Conservation (phyloP, 2,329 filamentous ascomycete species). For the Fusarium mexicanum region DNA sequence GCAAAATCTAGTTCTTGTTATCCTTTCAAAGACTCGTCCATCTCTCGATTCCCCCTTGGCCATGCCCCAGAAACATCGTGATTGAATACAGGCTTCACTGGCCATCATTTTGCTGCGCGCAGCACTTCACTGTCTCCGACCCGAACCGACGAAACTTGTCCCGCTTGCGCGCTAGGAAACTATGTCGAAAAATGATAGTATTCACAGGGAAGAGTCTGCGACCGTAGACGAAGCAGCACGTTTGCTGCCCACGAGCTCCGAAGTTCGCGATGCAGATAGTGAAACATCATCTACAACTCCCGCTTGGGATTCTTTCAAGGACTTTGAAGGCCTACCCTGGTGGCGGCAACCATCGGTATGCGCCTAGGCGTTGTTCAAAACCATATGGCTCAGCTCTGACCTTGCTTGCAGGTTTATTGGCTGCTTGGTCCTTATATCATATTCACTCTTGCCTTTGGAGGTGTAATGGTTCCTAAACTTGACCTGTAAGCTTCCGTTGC, state of each 20-base stretch:
- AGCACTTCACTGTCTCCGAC: neutral
- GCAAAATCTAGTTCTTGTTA: neutral
- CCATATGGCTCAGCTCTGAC: slow-evolving; percentile 35
- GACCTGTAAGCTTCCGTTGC: slow-evolving; percentile 67
- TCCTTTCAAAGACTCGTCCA: neutral
- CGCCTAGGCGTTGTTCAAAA: neutral
- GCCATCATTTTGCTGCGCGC: slow-evolving; percentile 17
- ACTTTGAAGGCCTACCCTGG: slow-evolving; percentile 71
- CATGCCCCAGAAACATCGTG: slow-evolving; percentile 24
- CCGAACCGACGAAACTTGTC: neutral
- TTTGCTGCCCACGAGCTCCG: slow-evolving; percentile 49
- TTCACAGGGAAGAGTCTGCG: slow-evolving; percentile 8
- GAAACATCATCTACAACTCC: slow-evolving; percentile 28
- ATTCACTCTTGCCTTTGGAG: slow-evolving; percentile 87
- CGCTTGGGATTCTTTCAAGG: slow-evolving; percentile 61
- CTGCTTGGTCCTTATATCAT: slow-evolving; percentile 82
- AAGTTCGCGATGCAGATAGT: slow-evolving; percentile 8
- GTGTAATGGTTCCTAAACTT: slow-evolving; percentile 84
- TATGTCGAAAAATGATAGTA: slow-evolving; percentile 17
- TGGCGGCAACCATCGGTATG: slow-evolving; percentile 70
- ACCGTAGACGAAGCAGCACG: slow-evolving; percentile 49
- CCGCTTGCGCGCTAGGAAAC: neutral
- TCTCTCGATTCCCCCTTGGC: slow-evolving; percentile 8
- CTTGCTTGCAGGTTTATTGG: slow-evolving; percentile 74
- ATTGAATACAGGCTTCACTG: slow-evolving; percentile 19